Percentiles rank a stretch among this genome's conserved stretches.
phyloP scores from a whole-genome alignment of 306 rosid genomes.

The Datisca glomerata region DNA sequence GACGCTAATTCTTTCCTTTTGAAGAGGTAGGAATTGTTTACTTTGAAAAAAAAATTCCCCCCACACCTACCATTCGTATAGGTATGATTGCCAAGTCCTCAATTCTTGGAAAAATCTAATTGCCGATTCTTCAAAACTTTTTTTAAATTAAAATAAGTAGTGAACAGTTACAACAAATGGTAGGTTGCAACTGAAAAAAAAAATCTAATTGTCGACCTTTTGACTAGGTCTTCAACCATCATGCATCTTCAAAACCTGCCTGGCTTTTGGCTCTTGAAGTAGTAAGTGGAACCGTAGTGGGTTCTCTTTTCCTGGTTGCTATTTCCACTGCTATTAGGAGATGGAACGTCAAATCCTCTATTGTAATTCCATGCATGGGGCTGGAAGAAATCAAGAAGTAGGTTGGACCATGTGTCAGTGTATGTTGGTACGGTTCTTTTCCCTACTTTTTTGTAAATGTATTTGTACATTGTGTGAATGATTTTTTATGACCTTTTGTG shows the following conservation, averaged over 20 bases:
- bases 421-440: slow-evolving; percentile 40
- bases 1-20: no score
- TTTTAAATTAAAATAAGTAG: no score
- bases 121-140: no score
- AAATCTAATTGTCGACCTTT: no score
- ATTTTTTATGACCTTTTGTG: slow-evolving; percentile 15
- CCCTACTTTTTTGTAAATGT: not conserved
- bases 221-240: slow-evolving; percentile 34
- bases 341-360: slow-evolving; percentile 62
- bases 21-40: no score
- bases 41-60: no score
- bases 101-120: no score
- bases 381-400: slow-evolving; percentile 74
- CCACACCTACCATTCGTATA: no score
- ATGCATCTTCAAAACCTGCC: slow-evolving; percentile 42
- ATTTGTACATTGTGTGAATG: not conserved
- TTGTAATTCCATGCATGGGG: slow-evolving; percentile 63
- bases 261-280: slow-evolving; percentile 89
- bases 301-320: slow-evolving; percentile 57
- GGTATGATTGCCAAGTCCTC: no score
- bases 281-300: slow-evolving; percentile 61
- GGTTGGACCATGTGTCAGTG: slow-evolving; percentile 49
- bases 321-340: slow-evolving; percentile 46
- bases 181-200: no score
- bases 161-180: no score